phyloP scores from a whole-genome alignment of 225 moss, liverwort and hornwort species.

The Polytrichum formosum region DNA sequence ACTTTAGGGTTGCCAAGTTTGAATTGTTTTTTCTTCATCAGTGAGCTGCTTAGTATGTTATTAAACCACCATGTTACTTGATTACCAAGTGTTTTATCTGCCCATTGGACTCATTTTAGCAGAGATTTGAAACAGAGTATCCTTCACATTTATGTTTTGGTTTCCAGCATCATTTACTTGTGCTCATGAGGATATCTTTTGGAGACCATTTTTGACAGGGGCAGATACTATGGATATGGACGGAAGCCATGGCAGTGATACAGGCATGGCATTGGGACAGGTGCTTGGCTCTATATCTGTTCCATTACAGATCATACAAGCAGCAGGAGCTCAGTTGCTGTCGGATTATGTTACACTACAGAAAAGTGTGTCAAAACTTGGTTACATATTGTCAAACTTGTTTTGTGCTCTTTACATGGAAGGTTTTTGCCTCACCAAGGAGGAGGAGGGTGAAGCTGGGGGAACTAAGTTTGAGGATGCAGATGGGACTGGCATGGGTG shows the following conservation, averaged over 20 bases:
- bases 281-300: slow-evolving; percentile 62
- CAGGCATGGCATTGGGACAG: slow-evolving; percentile 35
- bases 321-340: slow-evolving; percentile 74
- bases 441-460: slow-evolving; percentile 66
- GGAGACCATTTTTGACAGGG: slow-evolving; percentile 35
- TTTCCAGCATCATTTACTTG: not conserved
- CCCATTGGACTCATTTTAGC: too few relatives aligned
- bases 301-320: slow-evolving; percentile 79
- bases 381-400: slow-evolving; percentile 79
- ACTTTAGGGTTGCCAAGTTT: too few relatives aligned
- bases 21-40: too few relatives aligned
- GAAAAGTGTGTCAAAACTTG: slow-evolving; percentile 82
- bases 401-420: slow-evolving; percentile 78
- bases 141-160: too few relatives aligned
- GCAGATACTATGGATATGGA: slow-evolving; percentile 54
- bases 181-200: not conserved
- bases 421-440: slow-evolving; percentile 80
- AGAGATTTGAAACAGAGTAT: too few relatives aligned
- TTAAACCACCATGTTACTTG: too few relatives aligned
- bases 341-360: slow-evolving; percentile 74
- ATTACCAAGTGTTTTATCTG: too few relatives aligned
- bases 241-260: slow-evolving; percentile 16
- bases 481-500: slow-evolving; percentile 96
- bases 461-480: slow-evolving; percentile 79
- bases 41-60: too few relatives aligned